A percentile compares a stretch with the other conserved stretches of the same genome.
phyloP scores from a whole-genome alignment of 495 filamentous ascomycete genomes.

The Cryomyces antarcticus region DNA sequence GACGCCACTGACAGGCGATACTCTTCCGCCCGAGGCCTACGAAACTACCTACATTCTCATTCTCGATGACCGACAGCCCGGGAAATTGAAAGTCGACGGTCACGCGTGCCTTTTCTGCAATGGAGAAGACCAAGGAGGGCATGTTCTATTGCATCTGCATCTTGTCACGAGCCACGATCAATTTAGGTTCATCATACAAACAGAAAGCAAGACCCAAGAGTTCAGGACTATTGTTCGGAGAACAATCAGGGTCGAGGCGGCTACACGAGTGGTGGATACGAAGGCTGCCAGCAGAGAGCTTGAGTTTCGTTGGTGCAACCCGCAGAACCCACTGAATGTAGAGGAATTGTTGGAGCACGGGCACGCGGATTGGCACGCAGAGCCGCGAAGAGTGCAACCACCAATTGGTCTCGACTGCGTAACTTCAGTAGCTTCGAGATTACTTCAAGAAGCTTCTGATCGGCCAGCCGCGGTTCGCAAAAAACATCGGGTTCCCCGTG shows the following conservation, averaged over 20 bases:
- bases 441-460: not conserved
- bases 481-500: constrained; percentile 4
- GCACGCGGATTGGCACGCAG: not conserved
- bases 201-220: not conserved
- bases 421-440: not conserved
- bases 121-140: not conserved
- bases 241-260: not conserved
- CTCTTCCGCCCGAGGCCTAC: no score
- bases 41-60: not conserved
- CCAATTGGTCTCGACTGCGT: not conserved
- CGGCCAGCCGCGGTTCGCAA: not conserved
- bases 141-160: not conserved
- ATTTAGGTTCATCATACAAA: not conserved
- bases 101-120: not conserved
- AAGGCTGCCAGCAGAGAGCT: not conserved
- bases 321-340: not conserved
- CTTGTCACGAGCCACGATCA: not conserved
- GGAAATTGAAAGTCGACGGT: not conserved
- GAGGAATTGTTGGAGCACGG: not conserved
- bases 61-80: not conserved
- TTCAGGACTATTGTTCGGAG: not conserved
- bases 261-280: no score
- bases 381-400: not conserved
- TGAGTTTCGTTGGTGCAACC: not conserved
- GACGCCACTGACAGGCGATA: not conserved